Evolutionary conservation across 495 filamentous ascomycete genomes (phyloP), one percentile per base, ranked within the genome.

Genomic region (Aspergillus nidulans): DNA sequence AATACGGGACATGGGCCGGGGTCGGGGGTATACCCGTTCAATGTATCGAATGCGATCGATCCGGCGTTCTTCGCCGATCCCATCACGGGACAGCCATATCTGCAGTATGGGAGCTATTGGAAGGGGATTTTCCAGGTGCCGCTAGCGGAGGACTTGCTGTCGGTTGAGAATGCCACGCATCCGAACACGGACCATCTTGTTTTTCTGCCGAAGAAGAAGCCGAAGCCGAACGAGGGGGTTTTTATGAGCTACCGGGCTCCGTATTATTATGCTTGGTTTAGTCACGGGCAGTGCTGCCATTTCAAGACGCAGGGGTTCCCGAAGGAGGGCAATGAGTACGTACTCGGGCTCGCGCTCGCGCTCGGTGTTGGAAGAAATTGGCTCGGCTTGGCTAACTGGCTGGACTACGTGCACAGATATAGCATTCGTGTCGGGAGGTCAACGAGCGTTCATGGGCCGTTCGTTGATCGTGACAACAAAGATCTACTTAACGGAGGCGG

Each of bases 81-180:
- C 1, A 43, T 55, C 0, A 69, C 72, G 9, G 73, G 73, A 13
- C 64, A 71, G 6, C 78, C 81, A 23, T 82, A 80, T 57, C 69
- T 91, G 41, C 81, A 76, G 38, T 92, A 83, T 49, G 88, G 88
- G 2, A 83, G 78, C 23, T 91, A 85, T 71, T 92, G 87, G 87
- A 68, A 74, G n/a, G 82, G 84, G 57, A 79, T 90, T 40, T 85
- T 81, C 69, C 85, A 87, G 63, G 77, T 85, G 3, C 68, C 77
- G 13, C 73, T 90, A 70, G 66, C 68, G 1, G 64, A 73, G 16
- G 65, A 78, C 36, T 74, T 65, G 63, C 74, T 65, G 63, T 72
- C 63, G 49, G 30, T 73, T 38, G 12, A 74, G 65, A 19, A 68
- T 63, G 16, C 66, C 21, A 16, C 52, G 58, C 19, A 64, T 53